Base-by-base conservation (phyloP, 345 rosid genomes). In the Salix udensis region DNA sequence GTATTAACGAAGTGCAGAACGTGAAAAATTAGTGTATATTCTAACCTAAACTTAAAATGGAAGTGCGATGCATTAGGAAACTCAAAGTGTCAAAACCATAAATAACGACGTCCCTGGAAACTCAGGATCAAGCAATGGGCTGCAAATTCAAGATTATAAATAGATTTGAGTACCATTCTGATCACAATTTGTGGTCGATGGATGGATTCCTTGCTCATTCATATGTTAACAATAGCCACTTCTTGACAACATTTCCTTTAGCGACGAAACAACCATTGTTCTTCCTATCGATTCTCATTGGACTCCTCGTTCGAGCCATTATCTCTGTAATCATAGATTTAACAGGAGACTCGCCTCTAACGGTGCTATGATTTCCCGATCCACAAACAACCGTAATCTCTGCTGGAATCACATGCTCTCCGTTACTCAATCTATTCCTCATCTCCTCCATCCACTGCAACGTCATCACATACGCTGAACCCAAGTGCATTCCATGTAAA, bases 401-500 rank as follows among this genome's bases (percentile, higher is more conserved):
- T 10, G 85, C 81, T 2, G 97, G 98, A 68, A 88, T 52, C 72
- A 37, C 84, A 62, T 74, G 53, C 4, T 79, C 78, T 4, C 68
- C 84, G 37, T 78, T 77, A 6, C 48, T 71, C 37, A 92, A 86
- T 84, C 88, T 88, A 58, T 34, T 0, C 68, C 80, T 81, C 80
- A 84, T 83, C 86, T 88, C 89, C 72, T 89, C 88, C 82, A 88
- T 86, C 98, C 98, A 92, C 71, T 86, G 87, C 71, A 95, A 40
- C 86, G 88, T 74, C 76, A 89, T 86, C 86, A 91, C 62, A 78
- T 92, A 95, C 21, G 97, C 90, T 3, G 97, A 74, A 69, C 88
- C 84, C 39, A 83, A 78, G 78, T 92, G 94, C 96, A 91, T 88
- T 42, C 97, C 96, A 79, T 95, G 98, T 77, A 94, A 85, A 77